Percentiles rank a stretch among this genome's conserved stretches.
phyloP scores from a whole-genome alignment of 768 basidiomycete species.

The Lentinula boryana region DNA sequence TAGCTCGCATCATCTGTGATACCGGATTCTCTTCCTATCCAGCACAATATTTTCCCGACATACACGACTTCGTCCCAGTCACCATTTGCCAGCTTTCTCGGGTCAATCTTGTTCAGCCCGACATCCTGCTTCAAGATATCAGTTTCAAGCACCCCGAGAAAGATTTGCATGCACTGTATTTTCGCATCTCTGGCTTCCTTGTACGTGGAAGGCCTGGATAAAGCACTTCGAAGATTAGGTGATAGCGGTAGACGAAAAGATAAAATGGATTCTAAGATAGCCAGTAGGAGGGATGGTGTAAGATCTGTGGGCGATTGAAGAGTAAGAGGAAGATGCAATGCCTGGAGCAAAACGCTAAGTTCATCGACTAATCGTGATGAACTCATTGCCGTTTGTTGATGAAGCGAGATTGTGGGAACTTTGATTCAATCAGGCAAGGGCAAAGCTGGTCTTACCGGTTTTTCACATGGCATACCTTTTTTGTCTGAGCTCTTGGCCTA shows the following conservation, averaged over 20 bases:
- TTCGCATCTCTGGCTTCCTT: conserved; percentile 32
- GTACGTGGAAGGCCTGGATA: conserved; percentile 22
- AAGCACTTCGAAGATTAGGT: conserved; percentile 10
- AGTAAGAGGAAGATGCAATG: conserved; percentile 38
- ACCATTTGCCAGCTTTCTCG: conserved; percentile 55
- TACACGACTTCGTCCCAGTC: conserved; percentile 62
- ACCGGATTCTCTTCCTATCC: conserved; percentile 41
- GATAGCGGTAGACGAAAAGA: conserved; percentile 45
- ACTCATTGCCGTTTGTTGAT: background rate
- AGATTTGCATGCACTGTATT: conserved; percentile 65
- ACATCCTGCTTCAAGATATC: conserved; percentile 57
- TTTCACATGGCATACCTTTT: no score
- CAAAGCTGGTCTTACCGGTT: no score
- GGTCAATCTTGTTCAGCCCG: conserved; percentile 62
- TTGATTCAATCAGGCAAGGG: no score
- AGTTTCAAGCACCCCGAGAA: conserved; percentile 66
- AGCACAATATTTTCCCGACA: conserved; percentile 62
- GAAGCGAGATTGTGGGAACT: background rate
- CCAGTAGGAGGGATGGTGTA: conserved; percentile 66
- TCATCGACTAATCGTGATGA: conserved; percentile 19
- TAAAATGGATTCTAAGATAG: conserved; percentile 61
- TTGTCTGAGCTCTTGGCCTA: background rate
- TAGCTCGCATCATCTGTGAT: background rate
- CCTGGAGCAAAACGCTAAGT: conserved; percentile 41
- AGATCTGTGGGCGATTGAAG: conserved; percentile 54